phyloP scores from a whole-genome alignment of 208 protist genomes.

The Leishmania tarentolae region DNA sequence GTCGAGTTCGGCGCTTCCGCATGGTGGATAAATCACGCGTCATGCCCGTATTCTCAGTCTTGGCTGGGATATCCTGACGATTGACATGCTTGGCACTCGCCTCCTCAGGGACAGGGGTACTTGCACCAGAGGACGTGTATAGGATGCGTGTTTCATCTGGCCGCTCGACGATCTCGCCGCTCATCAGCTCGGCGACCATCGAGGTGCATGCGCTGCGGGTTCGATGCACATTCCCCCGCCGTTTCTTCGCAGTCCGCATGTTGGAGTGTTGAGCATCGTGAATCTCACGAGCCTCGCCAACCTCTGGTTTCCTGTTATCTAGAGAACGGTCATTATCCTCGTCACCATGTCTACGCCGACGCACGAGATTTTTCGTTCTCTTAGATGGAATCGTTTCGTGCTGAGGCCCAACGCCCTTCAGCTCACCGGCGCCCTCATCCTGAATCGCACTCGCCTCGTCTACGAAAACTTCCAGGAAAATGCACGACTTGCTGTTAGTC shows the following conservation, averaged over 20 bases:
- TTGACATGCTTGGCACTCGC: neutral
- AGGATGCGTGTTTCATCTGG: conserved; percentile 1
- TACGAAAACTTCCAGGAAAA: conserved; percentile 45
- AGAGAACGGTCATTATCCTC: neutral
- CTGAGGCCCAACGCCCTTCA: conserved; percentile 4
- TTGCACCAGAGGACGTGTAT: conserved; percentile 10
- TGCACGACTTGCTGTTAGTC: conserved; percentile 47
- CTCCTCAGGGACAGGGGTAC: conserved; percentile 13
- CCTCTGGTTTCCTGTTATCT: conserved; percentile 3
- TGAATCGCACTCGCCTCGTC: conserved; percentile 32
- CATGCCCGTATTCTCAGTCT: neutral
- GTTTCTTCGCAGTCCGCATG: conserved; percentile 6
- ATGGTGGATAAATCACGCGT: conserved; percentile 4
- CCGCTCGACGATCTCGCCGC: conserved; percentile 30
- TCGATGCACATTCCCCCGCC: conserved; percentile 14
- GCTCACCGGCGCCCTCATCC: conserved; percentile 11
- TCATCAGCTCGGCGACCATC: conserved; percentile 15
- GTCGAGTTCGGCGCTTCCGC: conserved; percentile 32
- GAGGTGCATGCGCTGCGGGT: conserved; percentile 13
- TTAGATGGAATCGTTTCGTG: neutral
- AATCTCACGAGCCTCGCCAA: conserved; percentile 11
- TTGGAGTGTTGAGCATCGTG: neutral
- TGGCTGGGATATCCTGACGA: neutral
- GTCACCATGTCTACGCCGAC: conserved; percentile 11
- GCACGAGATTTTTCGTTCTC: conserved; percentile 17